These are phyloP conservation scores for Dalechampia spathulata DNA, from an alignment of 441 rosid genomes.

Conservation along the genomic window DNA sequence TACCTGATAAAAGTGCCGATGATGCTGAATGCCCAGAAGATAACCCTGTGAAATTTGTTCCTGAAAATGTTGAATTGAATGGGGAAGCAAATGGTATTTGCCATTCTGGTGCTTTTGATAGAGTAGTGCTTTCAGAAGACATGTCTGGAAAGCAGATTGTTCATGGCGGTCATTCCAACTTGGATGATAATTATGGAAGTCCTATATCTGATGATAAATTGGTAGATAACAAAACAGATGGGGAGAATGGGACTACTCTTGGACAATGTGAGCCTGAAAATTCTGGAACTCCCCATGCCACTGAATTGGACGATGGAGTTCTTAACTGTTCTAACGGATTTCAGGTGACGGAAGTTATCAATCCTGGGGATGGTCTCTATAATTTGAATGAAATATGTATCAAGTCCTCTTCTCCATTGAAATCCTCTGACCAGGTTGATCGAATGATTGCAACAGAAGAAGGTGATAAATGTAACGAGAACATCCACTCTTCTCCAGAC, in stretches of 20 bases:
- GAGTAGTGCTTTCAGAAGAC: constrained; percentile 18
- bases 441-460: constrained; percentile 12
- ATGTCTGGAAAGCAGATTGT: constrained; percentile 8
- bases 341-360: constrained; percentile 11
- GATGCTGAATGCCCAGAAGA: constrained; percentile 27
- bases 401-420: constrained; percentile 1
- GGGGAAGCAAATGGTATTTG: constrained; percentile 17
- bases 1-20: constrained; percentile 17
- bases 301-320: constrained; percentile 22
- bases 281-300: constrained; percentile 14
- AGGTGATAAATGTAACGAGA: constrained; percentile 16
- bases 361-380: constrained; percentile 23
- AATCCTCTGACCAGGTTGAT: constrained; percentile 19
- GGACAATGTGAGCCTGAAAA: constrained; percentile 21
- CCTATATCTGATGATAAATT: constrained; percentile 22
- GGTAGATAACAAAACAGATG: constrained; percentile 19
- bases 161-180: constrained; percentile 17
- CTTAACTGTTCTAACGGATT: constrained; percentile 25
- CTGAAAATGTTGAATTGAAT: constrained; percentile 30
- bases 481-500: constrained; percentile 13
- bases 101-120: constrained; percentile 14
- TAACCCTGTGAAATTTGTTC: constrained; percentile 16
- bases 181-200: constrained; percentile 18
- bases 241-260: constrained; percentile 24
- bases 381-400: constrained; percentile 18